Percentiles rank a stretch among this genome's conserved stretches.
These are phyloP conservation scores for Nakaseomyces glabratus DNA, from an alignment of 1,139 yeast species.

Conservation along the genomic window DNA sequence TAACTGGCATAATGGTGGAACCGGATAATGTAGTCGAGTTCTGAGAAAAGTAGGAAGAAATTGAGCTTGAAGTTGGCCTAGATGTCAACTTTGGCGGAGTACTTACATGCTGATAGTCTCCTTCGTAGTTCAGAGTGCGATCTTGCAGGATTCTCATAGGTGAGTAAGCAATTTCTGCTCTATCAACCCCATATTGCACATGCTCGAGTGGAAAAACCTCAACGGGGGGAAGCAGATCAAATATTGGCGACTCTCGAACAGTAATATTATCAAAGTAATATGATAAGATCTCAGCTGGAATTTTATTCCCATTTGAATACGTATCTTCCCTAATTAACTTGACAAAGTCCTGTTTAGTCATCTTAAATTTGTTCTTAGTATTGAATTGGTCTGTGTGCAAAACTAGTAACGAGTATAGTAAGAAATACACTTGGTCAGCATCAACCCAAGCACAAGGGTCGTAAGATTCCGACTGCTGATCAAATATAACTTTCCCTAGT, in stretches of 20 bases:
- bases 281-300: slow-evolving; percentile 36
- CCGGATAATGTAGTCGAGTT: slow-evolving; percentile 13
- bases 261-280: slow-evolving; percentile 60
- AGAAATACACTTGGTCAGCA: slow-evolving; percentile 45
- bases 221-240: slow-evolving; percentile 12
- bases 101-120: not conserved
- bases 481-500: slow-evolving; percentile 43
- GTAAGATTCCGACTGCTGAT: slow-evolving; percentile 24
- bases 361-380: slow-evolving; percentile 51
- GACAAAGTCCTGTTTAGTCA: slow-evolving; percentile 54
- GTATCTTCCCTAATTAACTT: slow-evolving; percentile 34
- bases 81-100: slow-evolving; percentile 5
- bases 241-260: slow-evolving; percentile 41
- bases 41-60: slow-evolving; percentile 22
- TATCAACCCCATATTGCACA: slow-evolving; percentile 4
- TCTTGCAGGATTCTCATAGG: slow-evolving; percentile 10
- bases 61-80: slow-evolving; percentile 20
- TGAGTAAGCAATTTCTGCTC: slow-evolving; percentile 9
- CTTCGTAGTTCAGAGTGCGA: not conserved
- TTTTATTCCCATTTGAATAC: slow-evolving; percentile 31
- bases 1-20: slow-evolving; percentile 14
- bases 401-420: slow-evolving; percentile 53
- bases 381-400: slow-evolving; percentile 65
- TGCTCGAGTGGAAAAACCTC: not conserved
- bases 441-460: slow-evolving; percentile 27